Conservation (phyloP, 306 rosid genomes). For the Cicer judaicum region DNA sequence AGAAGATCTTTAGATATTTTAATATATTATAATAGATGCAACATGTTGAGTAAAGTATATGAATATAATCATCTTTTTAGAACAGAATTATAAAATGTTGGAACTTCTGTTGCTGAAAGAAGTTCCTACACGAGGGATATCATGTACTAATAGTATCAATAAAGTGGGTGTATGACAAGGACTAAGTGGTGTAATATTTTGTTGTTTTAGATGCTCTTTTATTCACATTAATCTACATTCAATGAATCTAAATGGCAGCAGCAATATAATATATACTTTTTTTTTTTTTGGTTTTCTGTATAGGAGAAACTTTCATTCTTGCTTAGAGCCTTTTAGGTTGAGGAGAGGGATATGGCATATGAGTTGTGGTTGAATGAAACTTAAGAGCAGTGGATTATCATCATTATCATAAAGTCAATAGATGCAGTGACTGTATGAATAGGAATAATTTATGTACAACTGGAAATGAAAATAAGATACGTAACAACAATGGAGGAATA, state of each 20-base stretch:
- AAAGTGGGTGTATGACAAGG: no score
- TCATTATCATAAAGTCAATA: constrained; percentile 45
- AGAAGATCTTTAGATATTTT: no score
- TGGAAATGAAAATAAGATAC: constrained; percentile 47
- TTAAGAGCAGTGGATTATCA: constrained; percentile 43
- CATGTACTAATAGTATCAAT: no score
- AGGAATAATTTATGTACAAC: constrained; percentile 52
- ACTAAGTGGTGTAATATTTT: neutral
- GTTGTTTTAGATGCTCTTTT: neutral
- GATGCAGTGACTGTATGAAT: constrained; percentile 47
- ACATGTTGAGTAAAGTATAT: no score
- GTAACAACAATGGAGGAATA: neutral
- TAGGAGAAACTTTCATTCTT: neutral
- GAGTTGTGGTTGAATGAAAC: constrained; percentile 37
- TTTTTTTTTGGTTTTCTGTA: neutral
- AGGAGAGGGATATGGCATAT: neutral
- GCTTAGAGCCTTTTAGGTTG: constrained; percentile 3
- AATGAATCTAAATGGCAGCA: constrained; percentile 35
- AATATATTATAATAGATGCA: no score
- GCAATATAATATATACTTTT: neutral
- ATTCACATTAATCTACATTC: constrained; percentile 30
- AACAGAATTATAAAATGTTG: no score
- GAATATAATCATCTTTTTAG: no score
- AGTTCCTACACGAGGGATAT: no score
- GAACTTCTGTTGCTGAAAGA: no score